phyloP scores from a whole-genome alignment of 192 early-diverging fungal species.

The Entomortierella parvispora region DNA sequence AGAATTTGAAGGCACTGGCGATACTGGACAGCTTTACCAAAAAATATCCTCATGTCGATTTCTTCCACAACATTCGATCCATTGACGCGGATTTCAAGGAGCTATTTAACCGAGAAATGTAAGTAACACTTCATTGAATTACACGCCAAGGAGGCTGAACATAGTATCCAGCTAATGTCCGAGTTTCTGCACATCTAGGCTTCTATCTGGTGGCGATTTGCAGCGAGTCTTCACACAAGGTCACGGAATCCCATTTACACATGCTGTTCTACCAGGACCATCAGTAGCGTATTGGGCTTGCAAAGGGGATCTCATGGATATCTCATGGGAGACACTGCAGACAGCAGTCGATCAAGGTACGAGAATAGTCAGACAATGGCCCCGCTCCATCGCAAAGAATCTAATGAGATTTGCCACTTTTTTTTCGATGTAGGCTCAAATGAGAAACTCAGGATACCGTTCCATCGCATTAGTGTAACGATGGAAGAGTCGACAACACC shows the following conservation, averaged over 20 bases:
- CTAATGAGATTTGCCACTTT: background rate
- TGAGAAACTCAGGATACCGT: conserved; percentile 39
- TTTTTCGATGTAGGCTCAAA: conserved; percentile 24
- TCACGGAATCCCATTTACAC: conserved; percentile 50
- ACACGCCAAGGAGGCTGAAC: background rate
- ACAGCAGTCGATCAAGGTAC: conserved; percentile 47
- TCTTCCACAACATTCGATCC: conserved; percentile 49
- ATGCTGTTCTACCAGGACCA: conserved; percentile 43
- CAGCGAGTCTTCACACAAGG: conserved; percentile 31
- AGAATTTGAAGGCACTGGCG: conserved; percentile 41
- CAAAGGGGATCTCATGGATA: conserved; percentile 29
- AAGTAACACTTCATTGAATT: background rate
- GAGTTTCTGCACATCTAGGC: conserved; percentile 3
- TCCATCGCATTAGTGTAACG: conserved; percentile 39
- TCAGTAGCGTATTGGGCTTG: conserved; percentile 52
- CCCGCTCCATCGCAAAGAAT: background rate
- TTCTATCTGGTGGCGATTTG: conserved; percentile 20
- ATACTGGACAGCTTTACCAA: conserved; percentile 47
- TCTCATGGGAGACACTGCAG: conserved; percentile 37
- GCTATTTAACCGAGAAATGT: conserved; percentile 50
- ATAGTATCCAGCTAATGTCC: background rate
- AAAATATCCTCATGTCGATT: conserved; percentile 47
- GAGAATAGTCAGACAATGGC: background rate
- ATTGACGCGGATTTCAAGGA: conserved; percentile 47
- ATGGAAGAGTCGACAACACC: conserved; percentile 40